Evolutionary conservation across 2,329 filamentous ascomycete genomes (phyloP).

Genomic region (Fusarium sp.): DNA sequence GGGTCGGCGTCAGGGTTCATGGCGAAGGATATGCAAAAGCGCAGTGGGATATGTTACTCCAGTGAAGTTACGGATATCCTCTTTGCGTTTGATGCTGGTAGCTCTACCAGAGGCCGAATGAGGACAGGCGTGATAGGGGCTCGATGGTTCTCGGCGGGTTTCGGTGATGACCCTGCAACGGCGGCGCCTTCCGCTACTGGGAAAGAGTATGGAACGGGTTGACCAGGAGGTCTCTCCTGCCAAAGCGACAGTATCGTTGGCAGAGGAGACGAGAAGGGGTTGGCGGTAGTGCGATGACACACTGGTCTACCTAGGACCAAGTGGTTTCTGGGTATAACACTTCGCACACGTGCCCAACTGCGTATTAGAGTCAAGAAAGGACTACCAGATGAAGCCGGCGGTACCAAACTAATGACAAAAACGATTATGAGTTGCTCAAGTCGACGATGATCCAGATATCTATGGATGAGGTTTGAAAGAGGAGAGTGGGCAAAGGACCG

Average conservation of each 20-base stretch:
- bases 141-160: neutral
- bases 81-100: neutral
- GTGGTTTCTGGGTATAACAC: neutral
- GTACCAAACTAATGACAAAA: neutral
- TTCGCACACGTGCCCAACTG: neutral
- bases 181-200: neutral
- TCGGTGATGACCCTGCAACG: neutral
- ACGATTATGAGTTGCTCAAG: neutral
- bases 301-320: neutral
- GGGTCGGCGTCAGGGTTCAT: neutral
- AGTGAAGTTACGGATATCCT: neutral
- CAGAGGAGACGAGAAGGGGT: neutral
- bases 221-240: neutral
- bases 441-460: conserved; percentile 1
- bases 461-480: neutral
- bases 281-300: neutral
- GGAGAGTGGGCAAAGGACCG: neutral
- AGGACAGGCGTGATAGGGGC: neutral
- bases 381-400: neutral
- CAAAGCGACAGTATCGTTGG: neutral
- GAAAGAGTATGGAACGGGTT: no score
- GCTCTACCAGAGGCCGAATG: neutral
- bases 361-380: neutral
- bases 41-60: neutral
- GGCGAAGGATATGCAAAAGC: neutral